Evolutionary conservation across 75 land plant genomes (phyloP).

Genomic region (Adiantum capillusveneris): DNA sequence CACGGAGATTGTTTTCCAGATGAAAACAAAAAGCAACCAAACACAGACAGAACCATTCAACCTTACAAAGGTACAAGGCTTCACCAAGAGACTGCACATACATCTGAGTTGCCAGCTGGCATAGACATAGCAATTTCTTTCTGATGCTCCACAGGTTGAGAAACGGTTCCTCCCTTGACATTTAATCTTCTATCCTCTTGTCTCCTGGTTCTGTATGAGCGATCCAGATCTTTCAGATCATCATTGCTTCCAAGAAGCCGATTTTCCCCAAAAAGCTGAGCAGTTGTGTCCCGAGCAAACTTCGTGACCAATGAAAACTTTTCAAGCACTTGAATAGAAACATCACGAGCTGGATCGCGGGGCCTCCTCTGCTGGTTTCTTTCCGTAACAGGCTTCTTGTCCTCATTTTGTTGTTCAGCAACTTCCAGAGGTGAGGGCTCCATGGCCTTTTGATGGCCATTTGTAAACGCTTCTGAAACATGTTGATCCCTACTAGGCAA

Average conservation of each 20-base stretch:
- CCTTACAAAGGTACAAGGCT: too few species aligned
- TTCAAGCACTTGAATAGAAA: constrained; percentile 86
- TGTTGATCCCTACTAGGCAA: constrained; percentile 5
- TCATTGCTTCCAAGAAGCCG: constrained; percentile 25
- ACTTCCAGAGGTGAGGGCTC: background rate
- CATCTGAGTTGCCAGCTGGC: too few species aligned
- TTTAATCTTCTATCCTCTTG: background rate
- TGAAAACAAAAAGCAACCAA: too few species aligned
- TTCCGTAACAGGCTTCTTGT: too few species aligned
- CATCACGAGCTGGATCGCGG: constrained; percentile 77
- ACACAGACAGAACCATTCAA: too few species aligned
- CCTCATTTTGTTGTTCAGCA: background rate
- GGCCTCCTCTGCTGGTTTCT: constrained; percentile 30
- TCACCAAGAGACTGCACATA: too few species aligned
- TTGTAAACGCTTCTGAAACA: background rate
- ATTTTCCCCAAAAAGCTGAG: constrained; percentile 73
- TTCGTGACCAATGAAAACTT: constrained; percentile 95
- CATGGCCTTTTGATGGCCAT: background rate
- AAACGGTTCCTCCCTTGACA: background rate
- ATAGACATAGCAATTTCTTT: background rate
- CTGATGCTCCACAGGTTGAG: background rate
- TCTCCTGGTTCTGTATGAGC: background rate
- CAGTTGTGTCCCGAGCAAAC: constrained; percentile 95
- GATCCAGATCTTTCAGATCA: constrained; percentile 20
- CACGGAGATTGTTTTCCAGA: background rate